Base-by-base conservation (phyloP, 1,139 yeast genomes). In the Kluyveromyces sp. region DNA sequence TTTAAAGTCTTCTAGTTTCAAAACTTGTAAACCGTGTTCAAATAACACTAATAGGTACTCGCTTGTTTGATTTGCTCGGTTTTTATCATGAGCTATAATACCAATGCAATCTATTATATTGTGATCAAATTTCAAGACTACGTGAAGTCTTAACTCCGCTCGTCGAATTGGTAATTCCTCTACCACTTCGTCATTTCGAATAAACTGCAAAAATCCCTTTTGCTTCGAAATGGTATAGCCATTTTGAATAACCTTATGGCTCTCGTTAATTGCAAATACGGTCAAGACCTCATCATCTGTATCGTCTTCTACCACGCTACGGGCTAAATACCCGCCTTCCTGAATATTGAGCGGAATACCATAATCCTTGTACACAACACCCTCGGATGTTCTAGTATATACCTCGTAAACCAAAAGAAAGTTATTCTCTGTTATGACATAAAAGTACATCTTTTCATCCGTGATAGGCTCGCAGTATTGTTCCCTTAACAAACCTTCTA, bases 61-160 rank as follows among this genome's bases (percentile, higher is more conserved):
- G 26, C 40, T 42, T 8, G 41, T 40, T 37, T 58, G 60, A 7
- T 52, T 48, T 10, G 48, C 51, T 3, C 51, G 58, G 15, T 53
- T 58, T 5, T 46, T 51, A 35, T 46, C 44, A 7, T 51, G 48
- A 7, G 57, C 43, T 64, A 50, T 45, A 54, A 61, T 41, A 43
- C 59, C 56, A 57, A 57, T 34, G 60, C 70, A 36, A 59, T 73
- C 74, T 4, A 64, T 45, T 35, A 74, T 59, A 0, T 67, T 65
- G 50, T 68, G 65, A 34, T 72, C 73, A 47, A 75, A 68, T 52
- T 73, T 74, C 29, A 75, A 55, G 6, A 75, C 71, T 30, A 74
- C 59, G 51, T 70, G 71, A 37, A 75, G 62, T 25, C 76, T 61
- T 27, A 76, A 59, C 49, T 67, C 66, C 45, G 56, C 49, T 45